Conservation (phyloP, 1,284 basidiomycete genomes). For the Jaminaea rosea region DNA sequence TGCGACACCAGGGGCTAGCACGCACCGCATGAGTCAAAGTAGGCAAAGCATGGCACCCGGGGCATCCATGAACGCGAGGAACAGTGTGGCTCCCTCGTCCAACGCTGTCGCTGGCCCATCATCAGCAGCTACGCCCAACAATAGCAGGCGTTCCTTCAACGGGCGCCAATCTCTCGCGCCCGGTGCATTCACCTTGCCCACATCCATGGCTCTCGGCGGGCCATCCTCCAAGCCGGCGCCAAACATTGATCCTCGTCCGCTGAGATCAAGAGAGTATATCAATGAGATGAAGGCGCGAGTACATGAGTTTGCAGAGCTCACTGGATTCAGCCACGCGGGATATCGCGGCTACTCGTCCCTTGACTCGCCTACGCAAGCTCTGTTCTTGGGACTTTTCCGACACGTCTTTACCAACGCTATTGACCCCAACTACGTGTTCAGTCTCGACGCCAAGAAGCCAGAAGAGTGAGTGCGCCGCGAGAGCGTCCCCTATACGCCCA, state of each 20-base stretch:
- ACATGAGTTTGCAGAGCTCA: constrained; percentile 29
- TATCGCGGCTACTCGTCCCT: constrained; percentile 24
- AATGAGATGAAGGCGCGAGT: constrained; percentile 35
- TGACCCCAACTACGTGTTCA: constrained; percentile 35
- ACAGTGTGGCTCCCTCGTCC: too few relatives aligned
- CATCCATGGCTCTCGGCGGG: not conserved
- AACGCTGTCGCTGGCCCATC: too few relatives aligned
- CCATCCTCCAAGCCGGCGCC: not conserved
- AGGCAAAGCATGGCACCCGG: too few relatives aligned
- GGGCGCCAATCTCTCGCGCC: not conserved
- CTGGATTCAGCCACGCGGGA: constrained; percentile 36
- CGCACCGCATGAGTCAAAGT: too few relatives aligned
- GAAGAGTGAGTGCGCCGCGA: too few relatives aligned
- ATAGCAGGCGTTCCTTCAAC: not conserved
- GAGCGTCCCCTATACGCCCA: not conserved
- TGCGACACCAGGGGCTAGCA: too few relatives aligned
- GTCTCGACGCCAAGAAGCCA: constrained; percentile 36
- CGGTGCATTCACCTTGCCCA: not conserved
- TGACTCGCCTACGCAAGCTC: constrained; percentile 40
- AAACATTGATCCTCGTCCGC: constrained; percentile 14
- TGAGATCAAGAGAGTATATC: constrained; percentile 32
- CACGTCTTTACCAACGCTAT: constrained; percentile 39
- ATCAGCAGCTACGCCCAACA: too few relatives aligned
- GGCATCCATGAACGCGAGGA: too few relatives aligned
- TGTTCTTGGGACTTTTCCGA: constrained; percentile 41